Evolutionary conservation across 2,329 filamentous ascomycete genomes (phyloP).

Genomic region (Aspergillus neotritici): DNA sequence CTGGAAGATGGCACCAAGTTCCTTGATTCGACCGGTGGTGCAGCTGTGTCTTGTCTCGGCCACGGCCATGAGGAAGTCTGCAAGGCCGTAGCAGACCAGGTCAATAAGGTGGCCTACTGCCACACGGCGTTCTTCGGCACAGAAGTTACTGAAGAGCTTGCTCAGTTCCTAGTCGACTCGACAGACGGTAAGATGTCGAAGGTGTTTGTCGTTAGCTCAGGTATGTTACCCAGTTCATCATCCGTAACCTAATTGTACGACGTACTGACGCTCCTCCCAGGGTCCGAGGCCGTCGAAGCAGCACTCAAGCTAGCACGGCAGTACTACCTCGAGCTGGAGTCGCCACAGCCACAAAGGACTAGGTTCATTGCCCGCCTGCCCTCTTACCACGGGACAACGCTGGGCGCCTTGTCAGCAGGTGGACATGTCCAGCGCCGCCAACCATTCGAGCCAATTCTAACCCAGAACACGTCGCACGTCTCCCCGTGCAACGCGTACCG

Average conservation of each 20-base stretch:
- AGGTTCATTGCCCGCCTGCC: conserved; percentile 60
- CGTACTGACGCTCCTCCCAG: conserved; percentile 28
- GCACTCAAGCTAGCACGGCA: conserved; percentile 63
- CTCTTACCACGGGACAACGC: conserved; percentile 66
- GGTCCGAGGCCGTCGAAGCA: conserved; percentile 64
- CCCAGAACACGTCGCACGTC: conserved; percentile 54
- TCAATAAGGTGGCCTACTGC: conserved; percentile 55
- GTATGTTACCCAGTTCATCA: conserved; percentile 29
- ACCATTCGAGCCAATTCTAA: conserved; percentile 57
- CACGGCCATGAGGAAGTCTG: conserved; percentile 59
- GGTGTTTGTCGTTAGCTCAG: conserved; percentile 54
- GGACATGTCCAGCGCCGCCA: conserved; percentile 57
- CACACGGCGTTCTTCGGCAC: conserved; percentile 56
- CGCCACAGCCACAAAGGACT: conserved; percentile 49
- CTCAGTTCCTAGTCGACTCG: conserved; percentile 45
- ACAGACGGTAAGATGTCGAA: conserved; percentile 50
- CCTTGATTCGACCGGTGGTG: conserved; percentile 68
- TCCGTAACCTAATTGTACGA: background rate
- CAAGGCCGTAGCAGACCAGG: conserved; percentile 55
- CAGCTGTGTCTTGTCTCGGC: conserved; percentile 66
- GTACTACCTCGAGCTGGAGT: conserved; percentile 55
- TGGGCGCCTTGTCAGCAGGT: conserved; percentile 61
- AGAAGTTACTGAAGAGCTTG: conserved; percentile 49
- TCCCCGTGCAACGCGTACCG: conserved; percentile 64
- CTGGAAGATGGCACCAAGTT: conserved; percentile 54